phyloP scores from a whole-genome alignment of 805 yeast species.

The Suhomyces tanzawaensis region DNA sequence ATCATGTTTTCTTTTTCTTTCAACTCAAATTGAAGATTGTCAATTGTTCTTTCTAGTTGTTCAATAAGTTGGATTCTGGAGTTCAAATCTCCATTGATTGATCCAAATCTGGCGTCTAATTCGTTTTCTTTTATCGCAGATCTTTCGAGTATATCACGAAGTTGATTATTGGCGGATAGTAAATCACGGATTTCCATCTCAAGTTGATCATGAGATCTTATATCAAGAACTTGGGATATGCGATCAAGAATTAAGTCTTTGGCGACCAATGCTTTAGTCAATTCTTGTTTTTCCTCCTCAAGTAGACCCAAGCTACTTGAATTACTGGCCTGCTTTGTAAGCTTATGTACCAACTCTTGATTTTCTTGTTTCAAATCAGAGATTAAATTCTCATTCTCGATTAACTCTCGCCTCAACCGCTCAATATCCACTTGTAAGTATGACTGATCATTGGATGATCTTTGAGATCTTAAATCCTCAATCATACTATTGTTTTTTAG shows the following conservation, averaged over 20 bases:
- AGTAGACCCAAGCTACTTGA: conserved; percentile 3
- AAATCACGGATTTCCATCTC: conserved; percentile 11
- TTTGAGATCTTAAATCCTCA: conserved; percentile 1
- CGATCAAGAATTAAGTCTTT: conserved; percentile 4
- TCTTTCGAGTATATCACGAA: conserved; percentile 8
- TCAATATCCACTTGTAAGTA: too few relatives aligned
- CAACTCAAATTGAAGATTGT: conserved; percentile 4
- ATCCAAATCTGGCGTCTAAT: conserved; percentile 2
- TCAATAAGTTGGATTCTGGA: neutral
- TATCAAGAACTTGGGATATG: conserved; percentile 6
- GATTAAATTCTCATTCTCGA: conserved; percentile 5
- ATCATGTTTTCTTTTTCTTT: conserved; percentile 23
- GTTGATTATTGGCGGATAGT: conserved; percentile 11
- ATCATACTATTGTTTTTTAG: conserved; percentile 8
- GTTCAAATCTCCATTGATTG: neutral
- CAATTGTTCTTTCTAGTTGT: conserved; percentile 6
- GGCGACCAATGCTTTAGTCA: conserved; percentile 4
- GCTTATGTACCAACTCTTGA: conserved; percentile 4
- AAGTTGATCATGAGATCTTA: conserved; percentile 3
- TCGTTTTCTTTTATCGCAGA: conserved; percentile 4
- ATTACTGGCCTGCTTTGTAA: neutral
- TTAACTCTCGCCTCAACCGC: conserved; percentile 2
- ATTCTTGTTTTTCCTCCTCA: conserved; percentile 5
- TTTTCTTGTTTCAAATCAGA: conserved; percentile 6
- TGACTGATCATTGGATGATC: neutral